Base-by-base conservation (phyloP, 2,329 filamentous ascomycete species). In the Penicillium janthinellum region DNA sequence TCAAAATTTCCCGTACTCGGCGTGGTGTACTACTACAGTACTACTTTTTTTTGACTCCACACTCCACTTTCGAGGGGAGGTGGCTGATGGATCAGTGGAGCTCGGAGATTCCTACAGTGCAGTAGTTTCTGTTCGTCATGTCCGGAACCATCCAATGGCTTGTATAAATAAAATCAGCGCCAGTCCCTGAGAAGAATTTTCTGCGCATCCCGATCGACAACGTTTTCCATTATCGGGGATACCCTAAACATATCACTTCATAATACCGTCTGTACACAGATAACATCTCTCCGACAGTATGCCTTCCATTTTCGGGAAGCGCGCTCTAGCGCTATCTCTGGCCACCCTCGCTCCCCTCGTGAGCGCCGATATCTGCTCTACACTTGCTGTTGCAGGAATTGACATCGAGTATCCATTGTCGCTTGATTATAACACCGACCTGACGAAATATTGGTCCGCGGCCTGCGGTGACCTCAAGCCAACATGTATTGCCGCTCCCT, bases 401-500 rank as follows among this genome's bases (percentile, higher is more conserved):
- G 57, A 72, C 14, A 63, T 78, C 25, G 68, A 77, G 55, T 67
- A 71, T 28, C 70, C 67, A 7, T 57, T 75, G 0, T 66, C 75
- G 5, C 15, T 73, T 7, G 65, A 67, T 14, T 82, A 81, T 63
- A 70, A 64, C 10, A 53, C 53, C 2, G 78, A 79, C 47, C 70
- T 81, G 63, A 69, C 66, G 7, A 69, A 81, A 22, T 82, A 82
- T 68, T 82, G 80, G 80, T 83, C 81, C 3, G 75, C 75, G 2
- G 69, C 72, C 20, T 79, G 79, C 57, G 71, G 77, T 15, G 75
- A 75, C 44, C 73, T 82, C 28, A 69, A 67, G 44, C 82, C 81
- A 5, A 74, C 73, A 53, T 84, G 82, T 61, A 81, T 82, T 54
- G 73, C 83, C 49, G 76, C 77, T 44, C 83, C 83, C 2, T 74